A percentile compares a stretch with the other conserved stretches of the same genome.
Conservation (phyloP, 2,329 filamentous ascomycete genomes). For the Peltaster fructicola region DNA sequence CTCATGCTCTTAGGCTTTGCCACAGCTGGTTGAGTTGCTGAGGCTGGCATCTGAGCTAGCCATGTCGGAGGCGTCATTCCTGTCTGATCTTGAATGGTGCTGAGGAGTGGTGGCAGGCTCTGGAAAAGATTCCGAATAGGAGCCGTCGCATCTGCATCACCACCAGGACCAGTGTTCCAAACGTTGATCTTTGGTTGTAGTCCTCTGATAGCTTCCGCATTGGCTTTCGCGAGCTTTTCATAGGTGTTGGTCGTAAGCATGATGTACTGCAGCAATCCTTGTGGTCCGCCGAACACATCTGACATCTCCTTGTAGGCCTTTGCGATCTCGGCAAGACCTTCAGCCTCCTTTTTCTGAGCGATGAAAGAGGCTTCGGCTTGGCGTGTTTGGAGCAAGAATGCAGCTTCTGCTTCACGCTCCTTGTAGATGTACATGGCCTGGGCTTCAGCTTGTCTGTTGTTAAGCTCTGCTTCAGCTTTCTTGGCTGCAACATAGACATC, state of each 20-base stretch:
- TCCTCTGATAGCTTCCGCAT: slow-evolving; percentile 56
- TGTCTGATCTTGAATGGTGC: slow-evolving; percentile 77
- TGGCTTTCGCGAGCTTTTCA: slow-evolving; percentile 59
- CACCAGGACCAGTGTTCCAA: slow-evolving; percentile 58
- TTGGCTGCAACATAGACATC: slow-evolving; percentile 31
- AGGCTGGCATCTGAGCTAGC: slow-evolving; percentile 40
- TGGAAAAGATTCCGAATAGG: slow-evolving; percentile 71
- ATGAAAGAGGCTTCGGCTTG: slow-evolving; percentile 43
- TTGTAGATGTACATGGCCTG: slow-evolving; percentile 36
- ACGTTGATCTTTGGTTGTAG: slow-evolving; percentile 79
- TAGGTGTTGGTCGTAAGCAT: slow-evolving; percentile 77
- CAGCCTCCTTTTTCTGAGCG: slow-evolving; percentile 52
- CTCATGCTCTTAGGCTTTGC: too few relatives aligned
- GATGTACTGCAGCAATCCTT: slow-evolving; percentile 63
- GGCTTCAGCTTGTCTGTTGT: slow-evolving; percentile 42
- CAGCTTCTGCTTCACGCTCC: slow-evolving; percentile 24
- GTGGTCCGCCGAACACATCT: slow-evolving; percentile 57
- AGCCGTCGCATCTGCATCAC: slow-evolving; percentile 37
- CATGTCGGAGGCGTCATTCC: slow-evolving; percentile 65
- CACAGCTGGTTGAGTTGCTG: too few relatives aligned
- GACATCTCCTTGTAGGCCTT: slow-evolving; percentile 60
- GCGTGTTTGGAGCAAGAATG: slow-evolving; percentile 26
- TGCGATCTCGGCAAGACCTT: slow-evolving; percentile 60
- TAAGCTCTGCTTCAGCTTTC: slow-evolving; percentile 34
- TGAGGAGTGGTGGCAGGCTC: slow-evolving; percentile 64